Conservation (phyloP, 78 protist genomes). For the Pigoraptor vietnamica region DNA sequence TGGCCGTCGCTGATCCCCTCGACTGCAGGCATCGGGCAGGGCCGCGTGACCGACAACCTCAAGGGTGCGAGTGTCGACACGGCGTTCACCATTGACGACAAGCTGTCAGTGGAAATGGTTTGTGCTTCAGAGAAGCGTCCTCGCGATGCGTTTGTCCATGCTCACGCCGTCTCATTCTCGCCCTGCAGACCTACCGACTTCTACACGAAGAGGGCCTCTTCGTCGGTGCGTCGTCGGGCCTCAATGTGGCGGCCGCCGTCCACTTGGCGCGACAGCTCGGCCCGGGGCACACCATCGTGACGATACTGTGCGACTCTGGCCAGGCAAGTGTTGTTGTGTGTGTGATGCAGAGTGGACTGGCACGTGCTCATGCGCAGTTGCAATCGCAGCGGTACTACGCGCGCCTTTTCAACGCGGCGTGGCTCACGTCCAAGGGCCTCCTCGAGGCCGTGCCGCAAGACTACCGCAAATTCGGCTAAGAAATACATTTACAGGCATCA, state of each 20-base stretch:
- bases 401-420: slow-evolving; percentile 2
- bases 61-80: slow-evolving; percentile 30
- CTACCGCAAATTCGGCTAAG: too few relatives aligned
- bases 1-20: too few relatives aligned
- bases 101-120: slow-evolving; percentile 24
- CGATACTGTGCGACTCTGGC: slow-evolving; percentile 31
- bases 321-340: neutral
- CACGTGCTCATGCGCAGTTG: too few relatives aligned
- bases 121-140: neutral
- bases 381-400: slow-evolving; percentile 3
- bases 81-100: slow-evolving; percentile 27
- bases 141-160: neutral
- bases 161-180: neutral
- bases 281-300: slow-evolving; percentile 22
- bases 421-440: slow-evolving; percentile 19
- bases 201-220: slow-evolving; percentile 47
- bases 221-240: slow-evolving; percentile 48
- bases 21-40: slow-evolving; percentile 51
- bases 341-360: neutral
- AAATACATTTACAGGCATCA: neutral
- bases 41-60: slow-evolving; percentile 55
- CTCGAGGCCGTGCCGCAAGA: neutral
- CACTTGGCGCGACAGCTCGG: slow-evolving; percentile 27
- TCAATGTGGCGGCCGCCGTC: slow-evolving; percentile 50
- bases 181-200: slow-evolving; percentile 9